phyloP scores from a whole-genome alignment of 495 filamentous ascomycete species.

The Staphylotrichum longicolle region DNA sequence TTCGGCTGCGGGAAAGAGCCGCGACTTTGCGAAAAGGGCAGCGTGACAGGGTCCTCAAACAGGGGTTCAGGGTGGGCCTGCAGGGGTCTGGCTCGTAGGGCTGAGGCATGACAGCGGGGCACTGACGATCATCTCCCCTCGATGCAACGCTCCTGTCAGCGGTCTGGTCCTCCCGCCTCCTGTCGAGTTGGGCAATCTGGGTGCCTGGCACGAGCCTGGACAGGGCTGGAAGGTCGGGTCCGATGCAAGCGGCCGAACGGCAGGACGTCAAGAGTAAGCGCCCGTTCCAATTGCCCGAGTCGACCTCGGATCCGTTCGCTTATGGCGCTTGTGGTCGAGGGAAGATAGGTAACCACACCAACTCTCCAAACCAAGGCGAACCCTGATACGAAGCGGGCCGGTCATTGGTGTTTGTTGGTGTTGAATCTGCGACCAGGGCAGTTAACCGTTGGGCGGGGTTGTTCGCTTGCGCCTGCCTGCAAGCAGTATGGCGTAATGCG shows the following conservation, averaged over 20 bases:
- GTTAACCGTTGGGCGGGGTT: not conserved
- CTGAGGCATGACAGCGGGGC: constrained; percentile 13
- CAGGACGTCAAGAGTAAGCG: not conserved
- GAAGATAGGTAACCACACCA: not conserved
- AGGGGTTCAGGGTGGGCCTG: not conserved
- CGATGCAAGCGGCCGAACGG: not conserved
- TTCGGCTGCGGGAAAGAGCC: not conserved
- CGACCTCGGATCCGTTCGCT: not conserved
- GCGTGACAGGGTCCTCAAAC: not conserved
- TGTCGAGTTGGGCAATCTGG: too few relatives aligned
- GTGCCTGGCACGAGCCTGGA: too few relatives aligned
- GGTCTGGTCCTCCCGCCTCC: too few relatives aligned
- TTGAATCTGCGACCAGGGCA: not conserved
- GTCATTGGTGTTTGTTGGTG: too few relatives aligned
- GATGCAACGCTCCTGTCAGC: constrained; percentile 2
- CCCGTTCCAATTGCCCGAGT: not conserved
- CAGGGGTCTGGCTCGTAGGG: constrained; percentile 17
- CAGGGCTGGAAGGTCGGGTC: not conserved
- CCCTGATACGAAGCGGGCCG: too few relatives aligned
- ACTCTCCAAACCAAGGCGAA: not conserved
- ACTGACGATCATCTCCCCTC: not conserved
- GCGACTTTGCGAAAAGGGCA: not conserved
- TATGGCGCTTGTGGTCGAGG: not conserved
- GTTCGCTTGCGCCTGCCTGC: not conserved
- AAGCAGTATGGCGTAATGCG: constrained; percentile 5